These are phyloP conservation scores for Puccinia triticina DNA, from an alignment of 1,284 basidiomycete genomes.

Conservation along the genomic window DNA sequence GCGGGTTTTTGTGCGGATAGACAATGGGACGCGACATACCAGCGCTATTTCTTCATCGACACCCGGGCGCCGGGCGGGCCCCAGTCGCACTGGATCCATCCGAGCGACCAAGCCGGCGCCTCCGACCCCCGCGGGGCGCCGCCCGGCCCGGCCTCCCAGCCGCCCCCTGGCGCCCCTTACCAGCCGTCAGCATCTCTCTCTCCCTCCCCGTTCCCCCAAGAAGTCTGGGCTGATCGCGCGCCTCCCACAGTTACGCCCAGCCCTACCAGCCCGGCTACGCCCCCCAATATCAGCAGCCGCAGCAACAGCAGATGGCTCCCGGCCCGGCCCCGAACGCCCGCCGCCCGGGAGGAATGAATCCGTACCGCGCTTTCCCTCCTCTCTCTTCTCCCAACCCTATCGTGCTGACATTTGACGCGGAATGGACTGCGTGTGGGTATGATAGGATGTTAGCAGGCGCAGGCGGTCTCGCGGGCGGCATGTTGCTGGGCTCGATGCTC, in stretches of 20 bases:
- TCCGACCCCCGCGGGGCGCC: no score
- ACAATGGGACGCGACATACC: constrained; percentile 40
- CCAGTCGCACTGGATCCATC: constrained; percentile 46
- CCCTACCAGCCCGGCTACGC: not conserved
- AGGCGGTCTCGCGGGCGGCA: constrained; percentile 33
- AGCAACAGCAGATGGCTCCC: not conserved
- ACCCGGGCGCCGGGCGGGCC: constrained; percentile 20
- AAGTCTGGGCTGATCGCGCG: no score
- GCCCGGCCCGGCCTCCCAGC: not conserved
- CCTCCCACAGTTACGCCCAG: no score
- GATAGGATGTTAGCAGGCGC: constrained; percentile 40
- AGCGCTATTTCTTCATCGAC: constrained; percentile 36
- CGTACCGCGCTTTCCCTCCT: not conserved
- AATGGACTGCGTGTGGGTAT: not conserved
- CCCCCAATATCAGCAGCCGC: constrained; percentile 8
- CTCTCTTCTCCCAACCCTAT: not conserved
- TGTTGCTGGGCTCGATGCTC: constrained; percentile 40
- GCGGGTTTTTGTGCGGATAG: no score
- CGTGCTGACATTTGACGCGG: no score
- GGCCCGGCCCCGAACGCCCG: not conserved
- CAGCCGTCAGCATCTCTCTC: not conserved
- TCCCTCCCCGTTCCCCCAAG: no score
- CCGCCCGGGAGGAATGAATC: constrained; percentile 2
- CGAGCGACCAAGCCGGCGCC: constrained; percentile 30
- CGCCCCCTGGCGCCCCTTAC: not conserved